Conservation (phyloP, 805 yeast genomes). For the Kluyveromyces starmeri region DNA sequence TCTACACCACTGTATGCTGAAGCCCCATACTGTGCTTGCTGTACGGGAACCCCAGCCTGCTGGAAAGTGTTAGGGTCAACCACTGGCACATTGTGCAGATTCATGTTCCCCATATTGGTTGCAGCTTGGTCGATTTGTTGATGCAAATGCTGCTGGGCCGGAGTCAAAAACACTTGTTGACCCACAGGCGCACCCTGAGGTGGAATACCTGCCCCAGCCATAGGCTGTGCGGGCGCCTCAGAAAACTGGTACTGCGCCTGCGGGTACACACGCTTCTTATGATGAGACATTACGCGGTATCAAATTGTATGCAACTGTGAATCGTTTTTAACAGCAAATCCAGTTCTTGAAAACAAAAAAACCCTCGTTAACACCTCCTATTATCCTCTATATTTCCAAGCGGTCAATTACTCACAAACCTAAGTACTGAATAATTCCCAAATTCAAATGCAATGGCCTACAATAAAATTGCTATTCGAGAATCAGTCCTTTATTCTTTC, state of each 20-base stretch:
- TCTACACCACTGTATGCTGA: background rate
- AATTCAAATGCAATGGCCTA: too few species aligned
- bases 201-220: constrained; percentile 17
- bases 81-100: constrained; percentile 29
- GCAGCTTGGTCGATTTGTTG: constrained; percentile 28
- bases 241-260: constrained; percentile 35
- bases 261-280: constrained; percentile 41
- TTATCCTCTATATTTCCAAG: too few species aligned
- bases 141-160: constrained; percentile 23
- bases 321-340: too few species aligned
- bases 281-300: constrained; percentile 25
- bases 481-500: too few species aligned
- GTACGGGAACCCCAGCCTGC: constrained; percentile 12
- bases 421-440: too few species aligned
- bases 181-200: constrained; percentile 11
- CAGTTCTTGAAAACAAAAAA: too few species aligned
- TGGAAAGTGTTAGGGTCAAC: constrained; percentile 18
- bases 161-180: constrained; percentile 20
- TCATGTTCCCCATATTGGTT: constrained; percentile 26
- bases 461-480: too few species aligned
- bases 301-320: too few species aligned
- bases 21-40: constrained; percentile 5
- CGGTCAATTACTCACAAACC: too few species aligned
- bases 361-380: too few species aligned
- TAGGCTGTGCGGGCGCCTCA: constrained; percentile 21